Conservation (phyloP, 139 green algal genomes). For the Bryopsis sp. region DNA sequence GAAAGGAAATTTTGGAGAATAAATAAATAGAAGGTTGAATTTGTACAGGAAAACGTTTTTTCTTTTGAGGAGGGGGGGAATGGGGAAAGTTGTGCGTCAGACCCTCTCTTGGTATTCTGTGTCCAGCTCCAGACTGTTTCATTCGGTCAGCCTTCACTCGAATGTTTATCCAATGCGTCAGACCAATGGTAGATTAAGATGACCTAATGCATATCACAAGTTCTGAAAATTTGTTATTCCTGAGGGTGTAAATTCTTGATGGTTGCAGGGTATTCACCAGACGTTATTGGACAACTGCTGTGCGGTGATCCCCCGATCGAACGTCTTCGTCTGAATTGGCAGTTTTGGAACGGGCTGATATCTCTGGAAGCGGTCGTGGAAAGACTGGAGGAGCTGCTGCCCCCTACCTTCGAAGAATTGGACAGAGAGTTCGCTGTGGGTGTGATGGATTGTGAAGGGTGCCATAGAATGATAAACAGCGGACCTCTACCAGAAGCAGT, state of each 20-base stretch:
- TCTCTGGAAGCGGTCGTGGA: constrained; percentile 57
- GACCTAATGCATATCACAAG: too few species aligned
- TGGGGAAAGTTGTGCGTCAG: too few species aligned
- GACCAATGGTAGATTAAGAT: too few species aligned
- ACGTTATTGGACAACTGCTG: constrained; percentile 52
- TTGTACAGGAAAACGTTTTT: too few species aligned
- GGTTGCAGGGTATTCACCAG: neutral
- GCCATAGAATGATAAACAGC: constrained; percentile 59
- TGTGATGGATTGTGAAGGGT: constrained; percentile 44
- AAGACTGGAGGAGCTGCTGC: constrained; percentile 58
- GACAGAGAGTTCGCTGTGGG: constrained; percentile 61
- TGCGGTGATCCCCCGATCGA: constrained; percentile 52
- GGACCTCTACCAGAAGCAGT: constrained; percentile 75
- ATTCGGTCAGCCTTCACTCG: too few species aligned
- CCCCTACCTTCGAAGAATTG: constrained; percentile 72
- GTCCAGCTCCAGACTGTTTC: too few species aligned
- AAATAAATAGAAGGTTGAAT: too few species aligned
- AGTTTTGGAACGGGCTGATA: constrained; percentile 65
- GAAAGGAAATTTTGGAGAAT: too few species aligned
- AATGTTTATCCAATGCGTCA: too few species aligned
- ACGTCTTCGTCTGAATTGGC: constrained; percentile 38
- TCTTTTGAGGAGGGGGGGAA: too few species aligned
- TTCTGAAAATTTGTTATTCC: too few species aligned
- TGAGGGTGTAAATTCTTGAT: neutral
- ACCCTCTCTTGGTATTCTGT: neutral